Base-by-base conservation (phyloP, 2,329 filamentous ascomycete genomes). In the Pestalotiopsis sp. region DNA sequence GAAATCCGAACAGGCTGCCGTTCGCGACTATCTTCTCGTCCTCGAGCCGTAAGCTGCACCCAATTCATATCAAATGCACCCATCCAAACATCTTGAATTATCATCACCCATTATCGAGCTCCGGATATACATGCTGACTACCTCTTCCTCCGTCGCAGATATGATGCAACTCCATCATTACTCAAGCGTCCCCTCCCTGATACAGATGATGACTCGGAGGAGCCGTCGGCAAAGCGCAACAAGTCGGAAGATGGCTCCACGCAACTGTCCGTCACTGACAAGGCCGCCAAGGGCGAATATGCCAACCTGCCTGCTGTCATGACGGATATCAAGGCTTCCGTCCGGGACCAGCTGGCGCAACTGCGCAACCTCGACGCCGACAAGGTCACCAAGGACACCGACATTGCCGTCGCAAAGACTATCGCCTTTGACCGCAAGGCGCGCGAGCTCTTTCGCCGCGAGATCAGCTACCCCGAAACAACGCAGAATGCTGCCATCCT, bases 281-380 rank as follows among this genome's bases (percentile, higher is more conserved):
- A 88, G 80, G 81, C 87, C 64, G 77, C 80, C 27, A 80, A 82
- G 63, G 82, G 85, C 72, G 78, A 77, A 39, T 91, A 92, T 76
- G 83, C 84, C 31, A 86, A 87, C 71, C 80, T 94, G 59, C 90
- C 92, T 36, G 89, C 92, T 70, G 82, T 93, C 57, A 87, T 92
- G 17, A 78, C 84, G 65, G 90, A 91, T 70, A 77, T 91, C 57
- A 81, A 84, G 73, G 75, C 80, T 38, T 83, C 83, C 70, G 81
- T 86, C 72, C 77, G 85, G 70, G 78, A 84, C 71, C 83, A 85
- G 45, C 74, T 88, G 59, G 81, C 81, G 38, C 83, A 88, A 61
- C 77, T 89, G 36, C 74, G 71, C 56, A 60, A 71, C 36, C 60
- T 69, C 20, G 68, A 71, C 20, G 67, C 72, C 12, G 75, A 66